phyloP scores from a whole-genome alignment of 2,329 filamentous ascomycete genomes.

The Fusarium nodosum region DNA sequence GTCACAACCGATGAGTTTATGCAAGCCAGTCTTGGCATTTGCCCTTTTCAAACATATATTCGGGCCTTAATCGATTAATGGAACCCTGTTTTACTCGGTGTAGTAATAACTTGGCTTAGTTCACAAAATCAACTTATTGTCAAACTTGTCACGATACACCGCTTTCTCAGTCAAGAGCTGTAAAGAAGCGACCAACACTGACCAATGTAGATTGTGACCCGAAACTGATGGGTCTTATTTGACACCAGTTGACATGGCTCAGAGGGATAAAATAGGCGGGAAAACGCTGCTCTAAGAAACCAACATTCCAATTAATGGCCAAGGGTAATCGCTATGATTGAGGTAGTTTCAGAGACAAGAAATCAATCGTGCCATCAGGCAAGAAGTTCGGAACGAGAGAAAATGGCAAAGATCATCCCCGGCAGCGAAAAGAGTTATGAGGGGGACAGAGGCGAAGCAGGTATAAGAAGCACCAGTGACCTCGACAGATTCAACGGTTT shows the following conservation, averaged over 20 bases:
- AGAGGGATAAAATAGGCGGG: neutral
- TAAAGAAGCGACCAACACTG: neutral
- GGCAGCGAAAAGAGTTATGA: too few species aligned
- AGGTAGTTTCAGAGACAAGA: neutral
- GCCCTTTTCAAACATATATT: neutral
- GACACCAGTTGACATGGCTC: neutral
- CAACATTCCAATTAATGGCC: neutral
- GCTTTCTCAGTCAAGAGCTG: neutral
- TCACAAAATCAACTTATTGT: neutral
- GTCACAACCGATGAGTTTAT: neutral
- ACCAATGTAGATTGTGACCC: neutral
- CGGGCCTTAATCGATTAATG: neutral
- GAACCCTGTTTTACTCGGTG: neutral
- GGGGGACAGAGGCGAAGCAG: neutral
- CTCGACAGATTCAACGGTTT: neutral
- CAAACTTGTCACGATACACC: neutral
- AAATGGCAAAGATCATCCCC: neutral
- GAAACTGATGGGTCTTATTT: neutral
- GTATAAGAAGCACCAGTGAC: neutral
- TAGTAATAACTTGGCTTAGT: neutral
- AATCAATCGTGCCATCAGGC: neutral
- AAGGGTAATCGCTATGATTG: neutral
- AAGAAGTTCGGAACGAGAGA: neutral
- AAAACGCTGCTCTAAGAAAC: neutral
- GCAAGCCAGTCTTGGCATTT: neutral